phyloP scores from a whole-genome alignment of 371 early-diverging fungal species.

The Mucor indicus region DNA sequence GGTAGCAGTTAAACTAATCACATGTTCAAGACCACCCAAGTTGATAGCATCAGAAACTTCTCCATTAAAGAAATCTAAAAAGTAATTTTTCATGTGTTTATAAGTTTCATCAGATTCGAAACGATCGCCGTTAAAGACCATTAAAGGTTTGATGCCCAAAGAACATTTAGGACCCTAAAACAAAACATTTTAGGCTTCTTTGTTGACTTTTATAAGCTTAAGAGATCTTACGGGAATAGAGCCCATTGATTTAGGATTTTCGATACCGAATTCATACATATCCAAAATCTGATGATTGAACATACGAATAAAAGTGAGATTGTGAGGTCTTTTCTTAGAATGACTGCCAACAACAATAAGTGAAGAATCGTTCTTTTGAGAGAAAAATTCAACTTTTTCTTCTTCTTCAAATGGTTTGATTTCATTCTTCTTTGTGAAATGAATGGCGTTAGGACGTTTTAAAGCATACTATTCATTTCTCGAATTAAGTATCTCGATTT shows the following conservation, averaged over 20 bases:
- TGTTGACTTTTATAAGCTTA: not conserved
- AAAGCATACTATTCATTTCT: slow-evolving; percentile 66
- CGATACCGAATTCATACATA: slow-evolving; percentile 92
- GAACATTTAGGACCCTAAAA: slow-evolving; percentile 69
- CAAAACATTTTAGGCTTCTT: too few relatives aligned
- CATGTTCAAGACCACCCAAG: slow-evolving; percentile 87
- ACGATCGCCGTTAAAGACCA: slow-evolving; percentile 89
- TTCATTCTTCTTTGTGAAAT: slow-evolving; percentile 92
- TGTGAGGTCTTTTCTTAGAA: slow-evolving; percentile 96
- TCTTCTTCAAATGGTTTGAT: slow-evolving; percentile 96
- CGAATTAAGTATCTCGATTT: not conserved
- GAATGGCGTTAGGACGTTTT: slow-evolving; percentile 86
- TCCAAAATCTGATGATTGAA: slow-evolving; percentile 93
- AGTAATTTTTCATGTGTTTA: slow-evolving; percentile 74
- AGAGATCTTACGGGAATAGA: slow-evolving; percentile 63
- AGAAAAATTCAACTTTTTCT: slow-evolving; percentile 87
- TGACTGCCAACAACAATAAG: slow-evolving; percentile 88
- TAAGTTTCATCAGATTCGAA: slow-evolving; percentile 73
- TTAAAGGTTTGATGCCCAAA: slow-evolving; percentile 84
- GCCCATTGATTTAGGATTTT: slow-evolving; percentile 58
- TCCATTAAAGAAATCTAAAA: slow-evolving; percentile 93
- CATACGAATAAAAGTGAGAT: slow-evolving; percentile 85
- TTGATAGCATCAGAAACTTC: slow-evolving; percentile 69
- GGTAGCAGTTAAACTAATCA: slow-evolving; percentile 82
- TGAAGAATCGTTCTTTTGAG: slow-evolving; percentile 92